Evolutionary conservation across 345 rosid genomes (phyloP).

Genomic region (Cochlearia excelsa): DNA sequence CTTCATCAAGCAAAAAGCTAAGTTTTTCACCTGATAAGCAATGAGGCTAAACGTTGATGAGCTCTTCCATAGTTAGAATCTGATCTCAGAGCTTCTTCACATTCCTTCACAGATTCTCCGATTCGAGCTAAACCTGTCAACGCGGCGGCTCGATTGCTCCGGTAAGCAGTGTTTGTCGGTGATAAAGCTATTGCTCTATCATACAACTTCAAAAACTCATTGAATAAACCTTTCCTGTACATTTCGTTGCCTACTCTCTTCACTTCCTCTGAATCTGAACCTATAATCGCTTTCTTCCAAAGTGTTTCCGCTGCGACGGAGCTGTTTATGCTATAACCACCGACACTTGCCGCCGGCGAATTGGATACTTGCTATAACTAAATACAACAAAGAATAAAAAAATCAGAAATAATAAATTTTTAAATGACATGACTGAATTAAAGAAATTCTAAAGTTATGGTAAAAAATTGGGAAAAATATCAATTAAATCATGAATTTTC

Average conservation of each 20-base stretch:
- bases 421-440: too few relatives aligned
- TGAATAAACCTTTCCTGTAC: constrained; percentile 71
- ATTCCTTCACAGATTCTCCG: constrained; percentile 76
- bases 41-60: constrained; percentile 74
- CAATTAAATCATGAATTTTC: too few relatives aligned
- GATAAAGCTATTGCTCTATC: constrained; percentile 74
- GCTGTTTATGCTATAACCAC: constrained; percentile 22
- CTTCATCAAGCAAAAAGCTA: too few relatives aligned
- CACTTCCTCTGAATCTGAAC: constrained; percentile 69
- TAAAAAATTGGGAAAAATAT: too few relatives aligned
- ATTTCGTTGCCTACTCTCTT: constrained; percentile 81
- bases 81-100: constrained; percentile 82
- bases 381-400: too few relatives aligned
- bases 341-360: constrained; percentile 21
- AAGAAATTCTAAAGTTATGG: too few relatives aligned
- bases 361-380: neutral
- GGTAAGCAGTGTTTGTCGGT: constrained; percentile 71
- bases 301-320: constrained; percentile 9
- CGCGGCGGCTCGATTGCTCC: constrained; percentile 89
- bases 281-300: constrained; percentile 30
- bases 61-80: constrained; percentile 85
- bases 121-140: constrained; percentile 60
- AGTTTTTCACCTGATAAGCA: constrained; percentile 65
- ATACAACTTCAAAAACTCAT: constrained; percentile 68
- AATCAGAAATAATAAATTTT: too few relatives aligned